These are phyloP conservation scores for Polygonum aviculare DNA, from an alignment of 148 eudicot species.

Conservation along the genomic window DNA sequence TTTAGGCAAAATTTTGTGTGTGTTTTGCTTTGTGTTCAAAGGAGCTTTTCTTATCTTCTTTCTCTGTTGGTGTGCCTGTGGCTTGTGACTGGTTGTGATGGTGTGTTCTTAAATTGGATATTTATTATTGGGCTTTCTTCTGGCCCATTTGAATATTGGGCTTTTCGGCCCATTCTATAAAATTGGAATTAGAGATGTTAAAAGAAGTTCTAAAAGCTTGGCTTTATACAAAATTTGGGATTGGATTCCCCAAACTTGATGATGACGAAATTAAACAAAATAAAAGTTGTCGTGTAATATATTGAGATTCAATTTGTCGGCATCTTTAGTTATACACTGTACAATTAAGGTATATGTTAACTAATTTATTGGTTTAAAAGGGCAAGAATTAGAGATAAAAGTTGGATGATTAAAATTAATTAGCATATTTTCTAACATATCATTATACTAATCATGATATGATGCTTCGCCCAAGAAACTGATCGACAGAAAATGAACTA, in stretches of 20 bases:
- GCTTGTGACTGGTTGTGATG: neutral
- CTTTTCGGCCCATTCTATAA: neutral
- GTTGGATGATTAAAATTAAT: neutral
- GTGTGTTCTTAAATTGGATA: neutral
- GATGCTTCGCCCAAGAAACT: neutral
- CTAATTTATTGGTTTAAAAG: neutral
- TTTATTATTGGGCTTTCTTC: neutral
- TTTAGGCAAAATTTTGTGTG: neutral
- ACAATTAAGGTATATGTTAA: neutral
- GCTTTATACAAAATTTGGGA: neutral
- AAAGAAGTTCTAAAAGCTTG: too few species aligned
- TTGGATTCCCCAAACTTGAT: neutral
- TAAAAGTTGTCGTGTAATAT: neutral
- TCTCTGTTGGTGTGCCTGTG: neutral
- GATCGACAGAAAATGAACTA: constrained; percentile 3
- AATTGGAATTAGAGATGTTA: neutral
- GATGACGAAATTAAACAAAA: neutral
- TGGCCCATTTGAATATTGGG: neutral
- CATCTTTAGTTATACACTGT: neutral
- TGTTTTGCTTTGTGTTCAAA: neutral
- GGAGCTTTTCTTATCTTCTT: neutral
- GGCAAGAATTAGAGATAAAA: neutral
- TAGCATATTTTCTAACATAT: neutral
- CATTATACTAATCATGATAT: neutral
- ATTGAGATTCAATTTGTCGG: neutral